Evolutionary conservation across 805 yeast genomes (phyloP), one percentile per base, ranked within the genome.

Genomic region (Wickerhamomyces mucosus): DNA sequence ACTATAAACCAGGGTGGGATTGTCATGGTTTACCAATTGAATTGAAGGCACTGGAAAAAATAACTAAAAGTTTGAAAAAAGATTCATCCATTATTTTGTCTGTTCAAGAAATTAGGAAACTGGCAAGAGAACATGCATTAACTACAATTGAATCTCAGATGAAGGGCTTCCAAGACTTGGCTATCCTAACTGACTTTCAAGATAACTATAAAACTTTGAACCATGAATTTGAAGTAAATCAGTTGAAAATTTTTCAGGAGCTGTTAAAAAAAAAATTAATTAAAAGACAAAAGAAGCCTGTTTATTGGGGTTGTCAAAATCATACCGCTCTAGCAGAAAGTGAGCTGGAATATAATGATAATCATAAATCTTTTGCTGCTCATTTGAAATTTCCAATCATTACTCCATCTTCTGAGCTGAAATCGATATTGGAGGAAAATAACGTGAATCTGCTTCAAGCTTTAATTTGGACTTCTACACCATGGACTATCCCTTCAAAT

Each of bases 11-110:
- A 1, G 99, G 99, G 1, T 92, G 98, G 97, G 99, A 92, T 53
- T 92, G 98, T 50, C 99, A 92, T 59, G 99, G 99, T 0, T 61
- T 92, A 23, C 99, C 99, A 1, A 92, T 92, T 40, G 99, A 92
- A 55, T 63, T 84, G 51, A 88, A 86, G 46, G 94, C 94, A 0
- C 55, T 84, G 53, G 69, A 55, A 43, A 68, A 58, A 38, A 55
- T 55, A 28, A 61, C 42, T 47, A 54, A 47, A 22, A 55, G 62
- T 29, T 41, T 51, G 31, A 44, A 53, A 19, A 53, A 56, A 13
- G 52, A 47, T 23, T 51, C 65, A 0, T 48, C 61, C 1, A 55
- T 58, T 4, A 35, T 51, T 14, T 33, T 65, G 7, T 51, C 67
- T 15, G 60, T 71, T 0, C 45, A 59, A n/a, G 78, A 78, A 32